Evolutionary conservation across 805 yeast species (phyloP).

Genomic region (Ogataea kodamae): DNA sequence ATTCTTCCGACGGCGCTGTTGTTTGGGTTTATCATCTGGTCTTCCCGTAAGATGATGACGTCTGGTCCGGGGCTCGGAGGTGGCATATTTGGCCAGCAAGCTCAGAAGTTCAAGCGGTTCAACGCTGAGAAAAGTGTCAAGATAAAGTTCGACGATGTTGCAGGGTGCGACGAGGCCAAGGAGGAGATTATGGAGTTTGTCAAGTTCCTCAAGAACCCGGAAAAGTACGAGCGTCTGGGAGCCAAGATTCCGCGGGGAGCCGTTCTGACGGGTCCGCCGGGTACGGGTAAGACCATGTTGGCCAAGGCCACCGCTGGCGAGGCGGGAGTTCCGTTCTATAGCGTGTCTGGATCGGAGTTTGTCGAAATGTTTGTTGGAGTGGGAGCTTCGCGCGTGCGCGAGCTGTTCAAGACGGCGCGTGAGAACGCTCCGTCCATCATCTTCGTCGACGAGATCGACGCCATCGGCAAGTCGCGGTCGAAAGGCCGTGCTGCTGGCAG

Average conservation of each 20-base stretch:
- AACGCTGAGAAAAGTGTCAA: constrained; percentile 82
- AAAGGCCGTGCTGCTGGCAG: constrained; percentile 74
- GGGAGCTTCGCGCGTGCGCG: constrained; percentile 93
- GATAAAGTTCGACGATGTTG: constrained; percentile 82
- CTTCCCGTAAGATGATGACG: constrained; percentile 51
- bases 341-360: constrained; percentile 91
- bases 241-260: constrained; percentile 97
- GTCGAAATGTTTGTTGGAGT: constrained; percentile 98
- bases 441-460: constrained; percentile 93
- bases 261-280: constrained; percentile 90
- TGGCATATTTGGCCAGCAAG: constrained; percentile 66
- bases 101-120: constrained; percentile 74
- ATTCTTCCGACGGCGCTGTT: constrained; percentile 78
- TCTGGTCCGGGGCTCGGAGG: constrained; percentile 58
- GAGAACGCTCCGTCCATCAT: constrained; percentile 87
- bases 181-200: constrained; percentile 96
- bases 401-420: constrained; percentile 83
- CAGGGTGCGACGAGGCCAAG: constrained; percentile 93
- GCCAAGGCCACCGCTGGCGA: constrained; percentile 98
- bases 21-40: constrained; percentile 74
- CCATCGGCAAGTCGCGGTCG: constrained; percentile 83
- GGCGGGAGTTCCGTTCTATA: constrained; percentile 89
- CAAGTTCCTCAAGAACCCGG: constrained; percentile 78
- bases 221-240: constrained; percentile 80
- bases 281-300: constrained; percentile 90